Evolutionary conservation across 495 filamentous ascomycete species (phyloP).

Genomic region (Podospora pseudocomata): DNA sequence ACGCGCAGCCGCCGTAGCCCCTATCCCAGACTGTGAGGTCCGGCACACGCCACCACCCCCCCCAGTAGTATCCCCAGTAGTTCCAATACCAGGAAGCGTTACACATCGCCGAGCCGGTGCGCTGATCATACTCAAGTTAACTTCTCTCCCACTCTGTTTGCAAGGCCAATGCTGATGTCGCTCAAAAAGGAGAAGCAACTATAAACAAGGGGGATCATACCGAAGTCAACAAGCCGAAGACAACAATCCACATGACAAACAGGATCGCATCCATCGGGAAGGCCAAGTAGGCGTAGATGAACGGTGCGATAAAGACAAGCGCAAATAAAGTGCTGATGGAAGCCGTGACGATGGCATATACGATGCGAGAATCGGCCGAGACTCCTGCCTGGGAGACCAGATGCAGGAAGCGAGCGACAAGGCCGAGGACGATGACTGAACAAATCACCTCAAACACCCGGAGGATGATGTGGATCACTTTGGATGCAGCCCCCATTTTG

Average conservation of each 20-base stretch:
- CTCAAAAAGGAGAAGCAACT: too few relatives aligned
- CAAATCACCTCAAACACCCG: slow-evolving; percentile 25
- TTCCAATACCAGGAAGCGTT: slow-evolving; percentile 22
- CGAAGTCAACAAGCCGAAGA: slow-evolving; percentile 22
- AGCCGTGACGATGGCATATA: slow-evolving; percentile 23
- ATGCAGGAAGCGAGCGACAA: slow-evolving; percentile 21
- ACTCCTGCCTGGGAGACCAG: slow-evolving; percentile 11
- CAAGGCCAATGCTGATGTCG: too few relatives aligned
- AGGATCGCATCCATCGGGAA: slow-evolving; percentile 25
- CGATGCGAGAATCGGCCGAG: slow-evolving; percentile 15
- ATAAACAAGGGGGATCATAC: slow-evolving; percentile 13
- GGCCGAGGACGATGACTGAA: slow-evolving; percentile 24
- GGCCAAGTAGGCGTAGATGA: slow-evolving; percentile 23
- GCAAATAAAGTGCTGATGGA: slow-evolving; percentile 23
- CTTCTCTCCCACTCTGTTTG: background rate
- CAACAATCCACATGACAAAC: slow-evolving; percentile 28
- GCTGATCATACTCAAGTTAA: slow-evolving; percentile 8
- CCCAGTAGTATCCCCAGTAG: slow-evolving; percentile 31
- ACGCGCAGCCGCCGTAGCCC: slow-evolving; percentile 13
- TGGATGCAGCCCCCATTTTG: slow-evolving; percentile 14
- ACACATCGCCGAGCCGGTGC: slow-evolving; percentile 18
- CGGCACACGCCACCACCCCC: slow-evolving; percentile 15
- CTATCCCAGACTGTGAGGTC: background rate
- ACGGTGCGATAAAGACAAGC: slow-evolving; percentile 25
- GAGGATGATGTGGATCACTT: slow-evolving; percentile 11